Percentiles rank a stretch among this genome's conserved stretches.
phyloP scores from a whole-genome alignment of 768 basidiomycete species.

The Tulasnella sp. region DNA sequence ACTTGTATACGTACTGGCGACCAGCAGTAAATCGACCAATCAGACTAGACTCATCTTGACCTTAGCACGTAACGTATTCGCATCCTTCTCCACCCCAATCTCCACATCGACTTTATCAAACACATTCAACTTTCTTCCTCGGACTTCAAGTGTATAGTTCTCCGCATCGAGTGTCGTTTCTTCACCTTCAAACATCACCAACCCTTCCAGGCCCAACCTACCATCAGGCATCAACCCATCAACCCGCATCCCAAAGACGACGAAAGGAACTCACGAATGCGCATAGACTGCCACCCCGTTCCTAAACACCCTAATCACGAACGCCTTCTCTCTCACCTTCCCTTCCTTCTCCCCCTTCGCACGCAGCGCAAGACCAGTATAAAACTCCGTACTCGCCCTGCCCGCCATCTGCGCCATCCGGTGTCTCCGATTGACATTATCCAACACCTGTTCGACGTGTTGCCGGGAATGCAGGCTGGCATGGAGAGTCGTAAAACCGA shows the following conservation, averaged over 20 bases:
- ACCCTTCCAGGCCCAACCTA: slow-evolving; percentile 86
- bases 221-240: neutral
- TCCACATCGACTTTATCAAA: slow-evolving; percentile 91
- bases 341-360: slow-evolving; percentile 35
- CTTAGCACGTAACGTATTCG: slow-evolving; percentile 79
- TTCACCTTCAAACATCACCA: slow-evolving; percentile 88
- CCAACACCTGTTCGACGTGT: slow-evolving; percentile 76
- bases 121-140: slow-evolving; percentile 51
- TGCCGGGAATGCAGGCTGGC: slow-evolving; percentile 76
- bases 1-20: neutral
- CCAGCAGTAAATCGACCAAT: neutral
- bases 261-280: slow-evolving; percentile 50
- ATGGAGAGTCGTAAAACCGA: slow-evolving; percentile 71
- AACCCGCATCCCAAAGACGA: neutral
- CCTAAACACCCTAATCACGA: slow-evolving; percentile 84
- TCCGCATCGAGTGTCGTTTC: slow-evolving; percentile 86
- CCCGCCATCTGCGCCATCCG: slow-evolving; percentile 97
- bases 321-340: slow-evolving; percentile 56
- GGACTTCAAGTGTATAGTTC: slow-evolving; percentile 70
- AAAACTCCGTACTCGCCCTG: slow-evolving; percentile 93
- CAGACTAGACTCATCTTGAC: slow-evolving; percentile 67
- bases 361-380: slow-evolving; percentile 85
- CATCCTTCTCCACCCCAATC: slow-evolving; percentile 89
- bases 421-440: slow-evolving; percentile 81
- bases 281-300: slow-evolving; percentile 98